Evolutionary conservation across 306 rosid species (phyloP), one percentile per base, ranked within the genome.

Genomic region (Trifolium fragiferum): DNA sequence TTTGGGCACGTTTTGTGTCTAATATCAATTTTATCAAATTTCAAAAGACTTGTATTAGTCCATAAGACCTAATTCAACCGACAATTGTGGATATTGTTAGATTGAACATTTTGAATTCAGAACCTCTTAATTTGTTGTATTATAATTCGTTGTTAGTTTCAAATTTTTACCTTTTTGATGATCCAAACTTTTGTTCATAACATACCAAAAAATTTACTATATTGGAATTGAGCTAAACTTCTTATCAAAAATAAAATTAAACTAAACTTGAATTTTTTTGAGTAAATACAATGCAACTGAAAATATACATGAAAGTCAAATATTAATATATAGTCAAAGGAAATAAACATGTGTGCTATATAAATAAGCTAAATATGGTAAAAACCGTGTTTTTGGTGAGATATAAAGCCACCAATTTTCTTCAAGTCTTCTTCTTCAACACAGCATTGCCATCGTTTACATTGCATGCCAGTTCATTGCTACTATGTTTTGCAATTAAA

Each of bases 361-460:
- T 51, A 67, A 64, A 72, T 32, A 75, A 73, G 35, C 47, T 72
- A 76, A 68, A 59, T 46, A 68, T 32, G 74, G 79, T 76, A 60
- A 73, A 86, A 89, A 86, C 84, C 95, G 95, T 76, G 94, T 92
- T 82, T 87, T 75, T 79, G 91, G 94, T 87, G 64, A 72, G 80
- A 78, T 76, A 54, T 54, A 65, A n/a, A 82, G 85, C 33, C 58
- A 38, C 83, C 82, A 75, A 76, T 40, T 78, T 73, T 76, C 81
- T 76, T 77, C 76, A 72, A 40, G 62, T 76, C 77, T 59, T 47
- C n/a, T n/a, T n/a, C 83, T 55, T 54, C 66, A n/a, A n/a, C n/a
- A n/a, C n/a, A 41, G 21, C 77, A 82, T 75, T 69, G 77, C 16
- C 38, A 74, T 74, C 25, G 43, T 40, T 74, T 74, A 27, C 41